Conservation (phyloP, 495 filamentous ascomycete species). For the Penicillium ucsense region DNA sequence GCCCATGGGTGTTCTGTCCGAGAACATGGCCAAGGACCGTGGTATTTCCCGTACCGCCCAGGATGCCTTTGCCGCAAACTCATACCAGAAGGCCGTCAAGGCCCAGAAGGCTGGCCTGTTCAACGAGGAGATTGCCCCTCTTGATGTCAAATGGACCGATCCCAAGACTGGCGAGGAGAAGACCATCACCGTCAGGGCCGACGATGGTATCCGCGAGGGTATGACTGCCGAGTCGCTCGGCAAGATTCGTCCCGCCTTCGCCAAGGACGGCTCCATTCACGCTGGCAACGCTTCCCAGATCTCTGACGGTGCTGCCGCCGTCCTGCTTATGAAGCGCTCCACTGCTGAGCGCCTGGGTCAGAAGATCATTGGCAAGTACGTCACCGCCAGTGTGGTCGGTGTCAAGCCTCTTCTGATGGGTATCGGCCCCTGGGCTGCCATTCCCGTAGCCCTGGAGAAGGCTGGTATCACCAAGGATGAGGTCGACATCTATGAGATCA, state of each 20-base stretch:
- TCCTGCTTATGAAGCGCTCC: slow-evolving; percentile 89
- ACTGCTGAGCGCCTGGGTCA: slow-evolving; percentile 84
- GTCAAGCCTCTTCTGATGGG: slow-evolving; percentile 94
- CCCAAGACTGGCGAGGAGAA: slow-evolving; percentile 84
- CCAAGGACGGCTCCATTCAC: slow-evolving; percentile 87
- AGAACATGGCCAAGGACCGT: slow-evolving; percentile 86
- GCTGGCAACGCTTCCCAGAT: slow-evolving; percentile 95
- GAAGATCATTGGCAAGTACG: slow-evolving; percentile 82
- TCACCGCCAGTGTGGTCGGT: slow-evolving; percentile 74
- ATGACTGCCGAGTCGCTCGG: slow-evolving; percentile 76
- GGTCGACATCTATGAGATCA: slow-evolving; percentile 97
- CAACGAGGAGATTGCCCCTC: slow-evolving; percentile 81
- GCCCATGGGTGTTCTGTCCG: slow-evolving; percentile 90
- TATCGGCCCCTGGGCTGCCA: slow-evolving; percentile 89
- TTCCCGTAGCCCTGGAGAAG: slow-evolving; percentile 81
- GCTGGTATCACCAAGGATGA: slow-evolving; percentile 81
- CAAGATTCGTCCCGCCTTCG: slow-evolving; percentile 88
- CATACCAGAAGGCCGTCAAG: slow-evolving; percentile 78
- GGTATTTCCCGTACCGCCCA: slow-evolving; percentile 62
- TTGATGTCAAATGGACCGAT: slow-evolving; percentile 76
- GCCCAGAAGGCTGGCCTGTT: slow-evolving; percentile 87
- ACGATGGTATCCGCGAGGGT: slow-evolving; percentile 79
- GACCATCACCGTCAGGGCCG: slow-evolving; percentile 70
- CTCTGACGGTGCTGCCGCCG: slow-evolving; percentile 89
- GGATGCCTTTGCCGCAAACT: slow-evolving; percentile 80